Evolutionary conservation across 768 basidiomycete genomes (phyloP), one percentile per base, ranked within the genome.

Genomic region (Udeniomyces megalosporus): DNA sequence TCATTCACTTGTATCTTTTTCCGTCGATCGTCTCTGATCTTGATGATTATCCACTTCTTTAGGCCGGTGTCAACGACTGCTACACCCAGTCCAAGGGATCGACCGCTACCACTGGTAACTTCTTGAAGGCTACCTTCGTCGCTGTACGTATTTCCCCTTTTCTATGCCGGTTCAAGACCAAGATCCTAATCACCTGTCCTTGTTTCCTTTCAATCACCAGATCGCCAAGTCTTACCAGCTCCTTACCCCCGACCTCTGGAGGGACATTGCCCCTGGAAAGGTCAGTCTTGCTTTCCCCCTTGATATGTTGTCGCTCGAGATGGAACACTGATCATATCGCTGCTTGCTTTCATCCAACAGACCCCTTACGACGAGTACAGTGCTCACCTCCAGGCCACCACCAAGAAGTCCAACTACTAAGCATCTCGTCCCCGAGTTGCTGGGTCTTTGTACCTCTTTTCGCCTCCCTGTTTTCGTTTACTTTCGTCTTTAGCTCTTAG

Each of bases 31-130:
- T 22, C 4, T n/a, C 1, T 53, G 14, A 1, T 53, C 15, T 14
- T 32, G 51, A 31, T 22, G 38, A 42, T 42, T 42, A 8, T 42
- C 38, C 17, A 17, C 38, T 42, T 31, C 8, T 35, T 4, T 32
- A 53, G 51, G 95, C 95, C 71, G 95, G 95, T 80, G 83, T 99
- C 67, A 83, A 92, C 78, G 95, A 99, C 76, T 84, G 82, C 73
- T 99, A 99, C 81, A 96, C 93, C 60, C 89, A 93, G 76, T 84
- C 93, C 60, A 93, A 91, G 78, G 95, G 95, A 72, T 92, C 88
- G 68, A 99, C 95, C 50, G 91, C 93, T 29, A 99, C 95, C 64
- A 74, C 75, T 69, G 72, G 89, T 72, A 93, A 93, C 79, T 93
- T 97, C 82, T 83, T 95, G 78, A 95, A 96, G 77, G 92, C 91